Conservation (phyloP, 2,329 filamentous ascomycete species). For the Fonsecaea multimorphosa region DNA sequence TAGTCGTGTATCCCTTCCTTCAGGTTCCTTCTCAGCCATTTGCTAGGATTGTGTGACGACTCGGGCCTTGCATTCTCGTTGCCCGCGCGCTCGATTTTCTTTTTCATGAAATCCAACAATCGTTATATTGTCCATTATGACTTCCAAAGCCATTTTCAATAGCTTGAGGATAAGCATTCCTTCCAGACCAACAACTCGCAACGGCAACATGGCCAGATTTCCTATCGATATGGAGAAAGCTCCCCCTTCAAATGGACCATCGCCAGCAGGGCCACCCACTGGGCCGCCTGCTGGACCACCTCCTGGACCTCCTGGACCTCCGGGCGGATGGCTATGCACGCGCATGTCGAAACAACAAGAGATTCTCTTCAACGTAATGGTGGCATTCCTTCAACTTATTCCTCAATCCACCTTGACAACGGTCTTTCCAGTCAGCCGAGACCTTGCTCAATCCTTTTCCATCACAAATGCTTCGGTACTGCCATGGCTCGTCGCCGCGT, state of each 20-base stretch:
- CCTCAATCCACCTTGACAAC: conserved; percentile 47
- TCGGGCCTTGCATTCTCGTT: not conserved
- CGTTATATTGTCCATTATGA: conserved; percentile 6
- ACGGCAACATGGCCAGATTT: not conserved
- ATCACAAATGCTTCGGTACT: conserved; percentile 41
- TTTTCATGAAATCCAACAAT: not conserved
- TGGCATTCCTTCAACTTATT: conserved; percentile 56
- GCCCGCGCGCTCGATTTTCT: not conserved
- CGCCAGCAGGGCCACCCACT: too few relatives aligned
- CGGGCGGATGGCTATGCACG: conserved; percentile 34
- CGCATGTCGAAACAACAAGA: conserved; percentile 33
- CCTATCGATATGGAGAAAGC: conserved; percentile 24
- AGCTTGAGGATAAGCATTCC: conserved; percentile 23
- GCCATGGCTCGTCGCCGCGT: conserved; percentile 52
- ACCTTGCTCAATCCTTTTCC: conserved; percentile 54
- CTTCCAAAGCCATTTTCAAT: not conserved
- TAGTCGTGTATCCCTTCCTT: conserved; percentile 7
- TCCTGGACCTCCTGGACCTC: conserved; percentile 29
- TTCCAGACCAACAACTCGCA: not conserved
- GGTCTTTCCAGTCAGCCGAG: conserved; percentile 50
- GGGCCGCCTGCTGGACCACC: too few relatives aligned
- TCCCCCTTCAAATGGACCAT: conserved; percentile 1
- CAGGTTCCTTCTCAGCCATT: not conserved
- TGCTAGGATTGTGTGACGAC: not conserved
- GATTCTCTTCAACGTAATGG: conserved; percentile 49